Evolutionary conservation across 129 eudicot species (phyloP).

Genomic region (Flaveria robusta): DNA sequence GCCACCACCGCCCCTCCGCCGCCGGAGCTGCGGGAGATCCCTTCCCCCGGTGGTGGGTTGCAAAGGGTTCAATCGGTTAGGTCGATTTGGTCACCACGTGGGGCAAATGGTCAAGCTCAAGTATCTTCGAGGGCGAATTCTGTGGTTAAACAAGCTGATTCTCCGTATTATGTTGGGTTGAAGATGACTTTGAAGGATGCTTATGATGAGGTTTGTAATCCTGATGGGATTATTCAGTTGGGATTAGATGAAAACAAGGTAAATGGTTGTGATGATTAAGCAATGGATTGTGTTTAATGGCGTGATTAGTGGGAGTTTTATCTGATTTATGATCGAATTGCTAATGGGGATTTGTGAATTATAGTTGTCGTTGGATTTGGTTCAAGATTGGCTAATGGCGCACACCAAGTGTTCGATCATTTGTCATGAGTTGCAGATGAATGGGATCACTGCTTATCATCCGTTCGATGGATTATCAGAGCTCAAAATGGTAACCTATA

Average conservation of each 20-base stretch:
- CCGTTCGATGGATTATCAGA: slow-evolving; percentile 71
- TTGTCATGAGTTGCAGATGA: slow-evolving; percentile 46
- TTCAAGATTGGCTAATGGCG: slow-evolving; percentile 69
- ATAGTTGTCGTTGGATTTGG: slow-evolving; percentile 75
- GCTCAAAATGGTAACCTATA: slow-evolving; percentile 57
- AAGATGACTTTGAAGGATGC: slow-evolving; percentile 52
- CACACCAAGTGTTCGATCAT: slow-evolving; percentile 47
- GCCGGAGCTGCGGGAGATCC: slow-evolving; percentile 37
- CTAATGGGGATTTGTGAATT: slow-evolving; percentile 28
- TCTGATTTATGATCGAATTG: background rate
- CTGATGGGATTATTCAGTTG: slow-evolving; percentile 73
- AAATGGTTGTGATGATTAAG: background rate
- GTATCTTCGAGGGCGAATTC: slow-evolving; percentile 64
- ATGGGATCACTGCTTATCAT: slow-evolving; percentile 61
- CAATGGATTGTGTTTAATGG: slow-evolving; percentile 1
- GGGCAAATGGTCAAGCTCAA: slow-evolving; percentile 47
- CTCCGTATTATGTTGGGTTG: slow-evolving; percentile 58
- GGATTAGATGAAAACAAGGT: slow-evolving; percentile 75
- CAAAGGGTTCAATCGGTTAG: slow-evolving; percentile 57
- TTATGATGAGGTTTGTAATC: slow-evolving; percentile 49
- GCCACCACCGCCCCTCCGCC: slow-evolving; percentile 29
- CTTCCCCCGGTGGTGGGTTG: slow-evolving; percentile 40
- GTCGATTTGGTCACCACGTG: slow-evolving; percentile 59
- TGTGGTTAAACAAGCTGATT: slow-evolving; percentile 51
- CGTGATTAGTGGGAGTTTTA: background rate